A percentile compares a stretch with the other conserved stretches of the same genome.
These are phyloP conservation scores for Cajanus cajan DNA, from an alignment of 306 rosid genomes.

Conservation along the genomic window DNA sequence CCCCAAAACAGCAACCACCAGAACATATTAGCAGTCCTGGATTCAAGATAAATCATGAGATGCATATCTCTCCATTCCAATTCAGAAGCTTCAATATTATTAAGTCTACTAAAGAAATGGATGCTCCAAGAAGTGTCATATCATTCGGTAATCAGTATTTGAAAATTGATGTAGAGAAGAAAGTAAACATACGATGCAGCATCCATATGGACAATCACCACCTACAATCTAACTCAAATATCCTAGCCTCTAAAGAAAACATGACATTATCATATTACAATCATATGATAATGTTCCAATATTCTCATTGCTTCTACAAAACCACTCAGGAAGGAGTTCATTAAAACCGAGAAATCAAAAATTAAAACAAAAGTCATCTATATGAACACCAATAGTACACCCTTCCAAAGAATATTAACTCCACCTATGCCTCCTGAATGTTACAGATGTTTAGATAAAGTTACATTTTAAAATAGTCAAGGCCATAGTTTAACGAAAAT, in stretches of 20 bases:
- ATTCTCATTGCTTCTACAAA: background rate
- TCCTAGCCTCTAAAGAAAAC: background rate
- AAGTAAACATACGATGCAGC: background rate
- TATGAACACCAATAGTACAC: background rate
- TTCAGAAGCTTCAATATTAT: background rate
- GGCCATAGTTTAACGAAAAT: background rate
- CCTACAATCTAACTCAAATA: background rate
- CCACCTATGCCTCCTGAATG: background rate
- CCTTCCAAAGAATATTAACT: conserved; percentile 9
- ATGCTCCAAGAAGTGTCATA: background rate
- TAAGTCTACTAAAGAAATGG: background rate
- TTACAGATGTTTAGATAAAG: background rate
- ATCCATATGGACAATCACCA: background rate
- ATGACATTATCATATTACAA: background rate
- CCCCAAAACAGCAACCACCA: background rate
- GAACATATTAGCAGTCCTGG: background rate
- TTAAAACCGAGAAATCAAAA: background rate
- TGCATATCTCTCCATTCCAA: background rate
- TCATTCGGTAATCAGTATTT: background rate
- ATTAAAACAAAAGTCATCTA: background rate
- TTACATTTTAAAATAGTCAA: background rate
- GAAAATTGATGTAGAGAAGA: background rate
- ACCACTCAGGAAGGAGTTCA: background rate
- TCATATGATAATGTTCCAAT: background rate
- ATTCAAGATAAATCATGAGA: background rate